Base-by-base conservation (phyloP, 2,329 filamentous ascomycete species). In the Westerdykella aurantiaca region DNA sequence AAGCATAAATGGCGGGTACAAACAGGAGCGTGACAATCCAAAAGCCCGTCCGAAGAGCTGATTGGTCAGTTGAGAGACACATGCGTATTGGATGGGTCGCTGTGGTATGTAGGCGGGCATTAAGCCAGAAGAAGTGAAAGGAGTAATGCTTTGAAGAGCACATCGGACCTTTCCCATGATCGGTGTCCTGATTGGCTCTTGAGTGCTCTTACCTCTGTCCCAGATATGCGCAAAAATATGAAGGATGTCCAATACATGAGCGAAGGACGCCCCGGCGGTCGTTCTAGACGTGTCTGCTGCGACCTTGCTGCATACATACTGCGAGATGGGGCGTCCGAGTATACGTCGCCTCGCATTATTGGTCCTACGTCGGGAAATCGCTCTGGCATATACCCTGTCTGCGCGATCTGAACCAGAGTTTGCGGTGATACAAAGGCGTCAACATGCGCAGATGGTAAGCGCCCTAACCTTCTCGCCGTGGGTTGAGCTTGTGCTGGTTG, bases 141-240 rank as follows among this genome's bases (percentile, higher is more conserved):
- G 43, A 49, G 45, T 44, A 51, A 50, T 45, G 44, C 48, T 44
- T 41, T 41, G 43, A 9, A 31, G 39, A 49, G 57, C 51, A 47
- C 49, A 55, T 47, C 18, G 44, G 34, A 48, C 43, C 49, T 51
- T 45, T 44, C n/a, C 41, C 51, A 47, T 43, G 51, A 58, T 57
- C 39, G 22, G 37, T 37, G 40, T 39, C 52, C 42, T 61, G 51
- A 66, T 66, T 66, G 63, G 64, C 51, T 42, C 37, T 42, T 39
- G 21, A 41, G 41, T 43, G 56, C 56, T 57, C 55, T 56, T 58
- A 53, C 55, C 51, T 55, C 41, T 55, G 58, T 65, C 47, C 54
- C 59, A 57, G 53, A 50, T 55, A 63, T 60, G 60, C 56, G 60
- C 53, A 56, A 48, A 57, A 50, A 53, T 58, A 55, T 50, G 47